Evolutionary conservation across 2,329 filamentous ascomycete genomes (phyloP).

Genomic region (Hymenoscyphus linearis): DNA sequence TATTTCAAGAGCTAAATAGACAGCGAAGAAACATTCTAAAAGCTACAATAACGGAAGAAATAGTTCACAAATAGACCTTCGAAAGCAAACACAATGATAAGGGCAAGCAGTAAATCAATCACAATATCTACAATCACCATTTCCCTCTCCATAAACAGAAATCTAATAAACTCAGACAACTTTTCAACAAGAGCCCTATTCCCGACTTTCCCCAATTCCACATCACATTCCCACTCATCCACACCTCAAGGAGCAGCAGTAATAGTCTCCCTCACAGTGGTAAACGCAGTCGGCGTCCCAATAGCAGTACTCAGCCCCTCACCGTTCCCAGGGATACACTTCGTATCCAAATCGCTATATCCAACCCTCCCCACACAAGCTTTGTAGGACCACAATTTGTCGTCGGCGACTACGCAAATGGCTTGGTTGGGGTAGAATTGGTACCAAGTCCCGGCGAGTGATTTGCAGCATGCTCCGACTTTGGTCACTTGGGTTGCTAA

Average conservation of each 20-base stretch:
- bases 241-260: not conserved
- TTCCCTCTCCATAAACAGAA: no score
- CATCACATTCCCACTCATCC: not conserved
- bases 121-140: no score
- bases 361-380: constrained; percentile 9
- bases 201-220: no score
- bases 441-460: constrained; percentile 21
- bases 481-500: constrained; percentile 17
- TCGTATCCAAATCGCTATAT: constrained; percentile 15
- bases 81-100: no score
- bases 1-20: no score
- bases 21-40: no score
- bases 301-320: constrained; percentile 3
- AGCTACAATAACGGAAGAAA: no score
- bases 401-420: constrained; percentile 18
- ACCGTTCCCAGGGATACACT: constrained; percentile 22
- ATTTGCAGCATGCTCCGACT: constrained; percentile 18
- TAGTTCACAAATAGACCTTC: no score
- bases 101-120: no score
- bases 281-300: not conserved
- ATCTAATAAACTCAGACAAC: no score
- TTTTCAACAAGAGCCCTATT: no score
- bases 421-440: constrained; percentile 23
- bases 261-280: not conserved
- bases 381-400: constrained; percentile 7